phyloP scores from a whole-genome alignment of 2,329 filamentous ascomycete species.

The Cordyceps fumosorosea region DNA sequence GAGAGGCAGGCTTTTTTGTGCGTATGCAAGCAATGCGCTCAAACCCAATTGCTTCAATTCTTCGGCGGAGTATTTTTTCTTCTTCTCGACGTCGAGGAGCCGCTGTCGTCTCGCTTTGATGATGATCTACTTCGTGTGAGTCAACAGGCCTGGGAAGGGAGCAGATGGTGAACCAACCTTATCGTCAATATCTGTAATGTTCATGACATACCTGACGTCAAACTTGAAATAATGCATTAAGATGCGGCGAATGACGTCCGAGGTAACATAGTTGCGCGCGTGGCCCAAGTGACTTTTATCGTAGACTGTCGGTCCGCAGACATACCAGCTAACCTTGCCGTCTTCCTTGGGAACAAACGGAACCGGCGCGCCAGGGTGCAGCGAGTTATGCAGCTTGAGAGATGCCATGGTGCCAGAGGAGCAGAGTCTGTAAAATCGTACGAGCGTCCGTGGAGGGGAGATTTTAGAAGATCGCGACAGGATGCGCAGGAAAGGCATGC shows the following conservation, averaged over 20 bases:
- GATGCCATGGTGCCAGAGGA: conserved; percentile 41
- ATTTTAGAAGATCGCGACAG: conserved; percentile 23
- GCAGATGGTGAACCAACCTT: conserved; percentile 41
- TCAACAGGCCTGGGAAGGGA: neutral
- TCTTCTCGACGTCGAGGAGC: conserved; percentile 70
- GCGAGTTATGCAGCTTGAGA: conserved; percentile 72
- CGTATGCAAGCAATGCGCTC: conserved; percentile 50
- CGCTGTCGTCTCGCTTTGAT: conserved; percentile 67
- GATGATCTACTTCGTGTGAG: conserved; percentile 39
- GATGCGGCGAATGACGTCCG: conserved; percentile 80
- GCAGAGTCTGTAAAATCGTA: conserved; percentile 27
- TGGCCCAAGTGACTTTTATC: conserved; percentile 78
- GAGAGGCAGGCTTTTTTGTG: conserved; percentile 47
- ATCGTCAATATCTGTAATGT: conserved; percentile 80
- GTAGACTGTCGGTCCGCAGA: conserved; percentile 81
- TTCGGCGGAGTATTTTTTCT: conserved; percentile 52
- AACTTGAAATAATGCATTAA: conserved; percentile 78
- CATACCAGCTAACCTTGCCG: conserved; percentile 76
- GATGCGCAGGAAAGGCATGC: conserved; percentile 28
- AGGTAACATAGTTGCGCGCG: conserved; percentile 84
- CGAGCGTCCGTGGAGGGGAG: conserved; percentile 21
- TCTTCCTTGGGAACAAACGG: conserved; percentile 67
- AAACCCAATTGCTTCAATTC: conserved; percentile 42
- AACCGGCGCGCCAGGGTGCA: conserved; percentile 64
- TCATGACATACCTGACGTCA: conserved; percentile 83